Conservation (phyloP, 192 early-diverging fungal genomes). For the Backusella parvicylindrica region DNA sequence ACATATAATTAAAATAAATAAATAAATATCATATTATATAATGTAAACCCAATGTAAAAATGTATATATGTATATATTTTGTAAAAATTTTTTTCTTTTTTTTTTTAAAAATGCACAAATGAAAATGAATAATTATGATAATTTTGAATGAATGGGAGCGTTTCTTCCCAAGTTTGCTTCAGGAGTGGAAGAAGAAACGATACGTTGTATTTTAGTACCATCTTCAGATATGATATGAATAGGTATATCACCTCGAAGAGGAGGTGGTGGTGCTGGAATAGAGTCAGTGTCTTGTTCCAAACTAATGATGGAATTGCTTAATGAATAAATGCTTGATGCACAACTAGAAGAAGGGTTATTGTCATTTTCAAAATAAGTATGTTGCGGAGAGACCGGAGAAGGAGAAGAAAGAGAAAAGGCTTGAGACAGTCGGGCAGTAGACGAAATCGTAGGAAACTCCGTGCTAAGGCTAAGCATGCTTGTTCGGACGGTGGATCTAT, state of each 20-base stretch:
- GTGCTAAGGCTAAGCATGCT: background rate
- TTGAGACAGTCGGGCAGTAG: background rate
- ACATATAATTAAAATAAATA: constrained; percentile 2
- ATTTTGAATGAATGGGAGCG: constrained; percentile 7
- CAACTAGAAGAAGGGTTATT: background rate
- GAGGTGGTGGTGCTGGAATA: background rate
- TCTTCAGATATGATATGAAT: background rate
- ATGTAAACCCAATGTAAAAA: too few species aligned
- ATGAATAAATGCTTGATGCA: background rate
- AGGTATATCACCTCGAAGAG: background rate
- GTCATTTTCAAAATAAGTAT: background rate
- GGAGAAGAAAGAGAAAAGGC: too few species aligned
- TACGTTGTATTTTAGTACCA: background rate
- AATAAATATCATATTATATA: too few species aligned
- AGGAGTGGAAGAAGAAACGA: background rate
- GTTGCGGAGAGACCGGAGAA: background rate
- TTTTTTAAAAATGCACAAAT: background rate
- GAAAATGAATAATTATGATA: background rate
- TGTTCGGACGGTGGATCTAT: background rate
- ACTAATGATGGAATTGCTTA: constrained; percentile 12
- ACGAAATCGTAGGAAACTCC: background rate
- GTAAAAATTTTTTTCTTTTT: too few species aligned
- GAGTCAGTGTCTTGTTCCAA: background rate
- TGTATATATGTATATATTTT: too few species aligned
- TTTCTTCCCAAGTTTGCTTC: constrained; percentile 7